A percentile compares a stretch with the other conserved stretches of the same genome.
These are phyloP conservation scores for Giardia muris DNA, from an alignment of 208 protist genomes.

Conservation along the genomic window DNA sequence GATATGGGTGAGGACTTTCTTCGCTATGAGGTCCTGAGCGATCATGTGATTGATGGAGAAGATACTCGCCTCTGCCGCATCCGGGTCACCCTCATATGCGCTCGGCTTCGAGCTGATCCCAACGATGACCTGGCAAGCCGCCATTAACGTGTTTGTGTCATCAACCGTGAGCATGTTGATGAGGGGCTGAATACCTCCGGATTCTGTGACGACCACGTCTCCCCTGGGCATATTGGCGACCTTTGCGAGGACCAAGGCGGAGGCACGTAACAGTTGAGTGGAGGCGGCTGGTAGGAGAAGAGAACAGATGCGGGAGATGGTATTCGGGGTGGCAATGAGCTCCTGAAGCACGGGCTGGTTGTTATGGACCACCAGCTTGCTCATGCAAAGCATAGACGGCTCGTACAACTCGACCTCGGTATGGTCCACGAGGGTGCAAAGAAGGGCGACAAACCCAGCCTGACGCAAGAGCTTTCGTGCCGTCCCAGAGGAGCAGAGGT, in stretches of 20 bases:
- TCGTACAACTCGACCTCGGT: not conserved
- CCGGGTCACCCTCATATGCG: not conserved
- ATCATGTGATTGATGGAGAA: conserved; percentile 9
- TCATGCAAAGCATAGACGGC: not conserved
- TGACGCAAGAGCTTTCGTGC: not conserved
- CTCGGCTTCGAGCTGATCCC: not conserved
- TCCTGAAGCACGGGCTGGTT: not conserved
- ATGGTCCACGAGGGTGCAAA: not conserved
- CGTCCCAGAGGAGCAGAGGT: not conserved
- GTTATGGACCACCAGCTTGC: not conserved
- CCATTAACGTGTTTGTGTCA: not conserved
- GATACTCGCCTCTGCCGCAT: not conserved
- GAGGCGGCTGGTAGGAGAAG: not conserved
- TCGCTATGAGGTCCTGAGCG: not conserved
- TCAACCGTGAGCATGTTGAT: not conserved
- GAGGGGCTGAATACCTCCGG: conserved; percentile 5
- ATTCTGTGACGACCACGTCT: not conserved
- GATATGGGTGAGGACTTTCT: not conserved
- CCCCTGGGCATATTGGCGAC: not conserved
- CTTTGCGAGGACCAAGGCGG: not conserved
- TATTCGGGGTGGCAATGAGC: not conserved
- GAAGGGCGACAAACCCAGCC: not conserved
- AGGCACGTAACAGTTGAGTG: not conserved
- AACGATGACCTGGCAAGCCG: conserved; percentile 21
- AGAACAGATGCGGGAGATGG: conserved; percentile 14